Base-by-base conservation (phyloP, 805 yeast genomes). In the Kazachstania viticola region DNA sequence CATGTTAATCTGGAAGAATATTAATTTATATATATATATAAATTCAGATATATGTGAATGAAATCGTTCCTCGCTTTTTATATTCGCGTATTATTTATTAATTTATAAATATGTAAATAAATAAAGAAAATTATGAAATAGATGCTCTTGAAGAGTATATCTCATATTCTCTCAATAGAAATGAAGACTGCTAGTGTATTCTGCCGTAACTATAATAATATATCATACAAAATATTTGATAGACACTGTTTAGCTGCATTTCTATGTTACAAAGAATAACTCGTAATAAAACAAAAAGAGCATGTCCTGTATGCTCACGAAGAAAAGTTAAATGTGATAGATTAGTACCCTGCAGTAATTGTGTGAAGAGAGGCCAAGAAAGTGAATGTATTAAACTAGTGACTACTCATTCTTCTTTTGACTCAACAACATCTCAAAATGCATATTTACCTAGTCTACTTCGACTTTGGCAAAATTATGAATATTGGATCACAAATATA, bases 1-100 rank as follows among this genome's bases (percentile, higher is more conserved):
- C 82, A 77, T 46, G 72, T 82, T 17, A 49, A 43, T 28, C 29
- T 48, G 21, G 27, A 11, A 9, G 8, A 23, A 9, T 23, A 23
- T 6, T 23, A n/a, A 23, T 23, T 11, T 23, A 25, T 11, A 5
- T 14, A 19, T 8, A 19, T 19, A 19, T 8, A 19, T 19, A 19
- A 8, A 8, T 11, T 19, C 22, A 19, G 9, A 8, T 19, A 19
- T 19, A 19, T 19, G 22, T 19, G 22, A 25, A 8, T 15, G 11
- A 5, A 14, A 15, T 14, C 12, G 9, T 14, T 25, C 14, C 17
- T 15, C 28, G 5, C 17, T 25, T 7, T 15, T 25, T 5, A 14
- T 19, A 7, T 8, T 19, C 22, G 22, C 22, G 22, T 8, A 8
- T 7, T 8, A 19, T 11, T 19, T 19, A 19, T 7, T 19, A 19